These are phyloP conservation scores for Apiotrichum porosum DNA, from an alignment of 1,284 basidiomycete species.

Conservation along the genomic window DNA sequence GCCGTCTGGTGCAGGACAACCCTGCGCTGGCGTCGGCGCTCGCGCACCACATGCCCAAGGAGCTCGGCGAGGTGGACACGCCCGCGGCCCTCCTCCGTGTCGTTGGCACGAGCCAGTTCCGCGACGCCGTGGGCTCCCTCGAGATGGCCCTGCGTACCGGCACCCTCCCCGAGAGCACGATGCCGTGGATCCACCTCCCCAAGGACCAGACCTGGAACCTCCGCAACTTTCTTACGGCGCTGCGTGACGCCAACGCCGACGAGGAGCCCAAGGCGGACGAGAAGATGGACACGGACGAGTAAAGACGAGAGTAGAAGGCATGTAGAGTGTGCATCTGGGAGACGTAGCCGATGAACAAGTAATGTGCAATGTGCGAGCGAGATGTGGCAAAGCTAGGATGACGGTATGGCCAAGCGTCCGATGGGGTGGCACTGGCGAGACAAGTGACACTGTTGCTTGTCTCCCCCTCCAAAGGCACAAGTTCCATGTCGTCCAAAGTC, in stretches of 20 bases:
- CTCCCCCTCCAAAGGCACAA: too few relatives aligned
- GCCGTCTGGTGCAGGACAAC: conserved; percentile 25
- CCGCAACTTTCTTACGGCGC: conserved; percentile 38
- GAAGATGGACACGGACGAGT: conserved; percentile 18
- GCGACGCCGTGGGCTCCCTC: conserved; percentile 41
- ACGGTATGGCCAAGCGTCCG: too few relatives aligned
- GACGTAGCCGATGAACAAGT: background rate
- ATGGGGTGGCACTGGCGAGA: too few relatives aligned
- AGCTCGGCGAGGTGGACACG: conserved; percentile 15
- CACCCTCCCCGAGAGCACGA: conserved; percentile 39
- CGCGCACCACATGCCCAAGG: conserved; percentile 35
- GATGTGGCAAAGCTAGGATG: too few relatives aligned
- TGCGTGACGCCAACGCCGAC: conserved; percentile 8
- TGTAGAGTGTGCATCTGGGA: too few relatives aligned
- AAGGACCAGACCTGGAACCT: conserved; percentile 37
- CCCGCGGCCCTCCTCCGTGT: conserved; percentile 35
- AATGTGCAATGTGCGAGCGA: too few relatives aligned
- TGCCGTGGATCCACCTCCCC: conserved; percentile 40
- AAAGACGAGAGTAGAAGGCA: background rate
- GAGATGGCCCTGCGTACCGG: conserved; percentile 45
- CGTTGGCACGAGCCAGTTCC: conserved; percentile 43
- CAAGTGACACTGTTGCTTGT: too few relatives aligned
- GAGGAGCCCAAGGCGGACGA: conserved; percentile 4
- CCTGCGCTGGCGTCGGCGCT: conserved; percentile 31
- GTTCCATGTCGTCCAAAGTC: too few relatives aligned